Conservation (phyloP, 352 stramenopile genomes). For the Phytopythium boreale region DNA sequence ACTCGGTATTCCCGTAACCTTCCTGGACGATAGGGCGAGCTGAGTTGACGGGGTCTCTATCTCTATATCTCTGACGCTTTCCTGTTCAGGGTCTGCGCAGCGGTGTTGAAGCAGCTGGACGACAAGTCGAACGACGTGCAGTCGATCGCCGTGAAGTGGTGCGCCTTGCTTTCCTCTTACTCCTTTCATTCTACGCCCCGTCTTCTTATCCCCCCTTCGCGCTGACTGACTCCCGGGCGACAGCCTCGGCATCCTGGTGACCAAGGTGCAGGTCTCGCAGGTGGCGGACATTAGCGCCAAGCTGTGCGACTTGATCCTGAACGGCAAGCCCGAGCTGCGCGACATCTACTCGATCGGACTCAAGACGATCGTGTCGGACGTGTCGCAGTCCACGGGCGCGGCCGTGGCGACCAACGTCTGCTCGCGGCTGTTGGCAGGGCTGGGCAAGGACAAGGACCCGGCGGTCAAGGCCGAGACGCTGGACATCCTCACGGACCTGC, state of each 20-base stretch:
- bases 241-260: constrained; percentile 94
- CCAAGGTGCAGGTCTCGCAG: constrained; percentile 93
- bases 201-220: no score
- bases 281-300: constrained; percentile 97
- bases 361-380: constrained; percentile 94
- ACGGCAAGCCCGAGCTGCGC: constrained; percentile 94
- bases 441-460: constrained; percentile 66
- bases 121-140: constrained; percentile 99
- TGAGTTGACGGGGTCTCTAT: not conserved
- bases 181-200: not conserved
- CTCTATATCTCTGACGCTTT: not conserved
- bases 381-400: constrained; percentile 90
- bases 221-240: not conserved
- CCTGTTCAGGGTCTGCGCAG: constrained; percentile 87
- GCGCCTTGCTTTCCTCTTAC: constrained; percentile 5
- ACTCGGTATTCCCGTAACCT: not conserved
- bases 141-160: constrained; percentile 90
- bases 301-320: constrained; percentile 95
- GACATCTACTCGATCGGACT: constrained; percentile 99
- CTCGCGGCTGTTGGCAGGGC: constrained; percentile 58
- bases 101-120: constrained; percentile 96
- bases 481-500: constrained; percentile 96
- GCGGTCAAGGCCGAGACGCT: constrained; percentile 93
- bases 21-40: not conserved
- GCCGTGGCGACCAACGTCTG: constrained; percentile 74